Conservation (phyloP, 257 asterid species). For the Dorcoceras hygrometricum region DNA sequence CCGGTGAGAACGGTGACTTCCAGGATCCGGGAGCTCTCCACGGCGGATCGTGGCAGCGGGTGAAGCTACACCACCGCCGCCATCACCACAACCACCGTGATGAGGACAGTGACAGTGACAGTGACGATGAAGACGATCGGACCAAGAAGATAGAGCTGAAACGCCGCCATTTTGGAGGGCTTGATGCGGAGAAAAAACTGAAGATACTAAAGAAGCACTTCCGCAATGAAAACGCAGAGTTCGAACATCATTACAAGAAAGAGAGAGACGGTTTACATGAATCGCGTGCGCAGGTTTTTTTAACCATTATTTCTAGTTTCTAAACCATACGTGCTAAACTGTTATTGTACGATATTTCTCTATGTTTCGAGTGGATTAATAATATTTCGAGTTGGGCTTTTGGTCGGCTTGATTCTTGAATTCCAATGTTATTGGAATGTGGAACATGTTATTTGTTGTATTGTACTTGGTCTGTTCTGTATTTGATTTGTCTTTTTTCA, state of each 20-base stretch:
- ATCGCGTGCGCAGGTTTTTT: conserved; percentile 55
- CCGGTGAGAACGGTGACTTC: conserved; percentile 40
- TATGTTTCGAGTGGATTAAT: too few relatives aligned
- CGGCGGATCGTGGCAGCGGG: conserved; percentile 31
- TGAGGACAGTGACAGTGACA: conserved; percentile 28
- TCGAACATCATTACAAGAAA: conserved; percentile 1
- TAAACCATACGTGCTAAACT: too few relatives aligned
- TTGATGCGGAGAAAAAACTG: conserved; percentile 22
- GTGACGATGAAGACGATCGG: conserved; percentile 27
- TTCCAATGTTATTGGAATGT: too few relatives aligned
- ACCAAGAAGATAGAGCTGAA: conserved; percentile 19
- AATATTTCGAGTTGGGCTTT: too few relatives aligned
- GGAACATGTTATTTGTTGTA: too few relatives aligned
- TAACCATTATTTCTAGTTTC: conserved; percentile 29
- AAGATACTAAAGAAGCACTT: conserved; percentile 26
- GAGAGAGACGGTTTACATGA: conserved; percentile 35
- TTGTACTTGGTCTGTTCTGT: too few relatives aligned
- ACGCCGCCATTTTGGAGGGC: conserved; percentile 5
- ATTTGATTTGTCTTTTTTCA: too few relatives aligned
- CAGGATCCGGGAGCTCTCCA: conserved; percentile 22
- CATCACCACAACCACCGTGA: conserved; percentile 24
- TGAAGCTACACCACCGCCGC: conserved; percentile 33
- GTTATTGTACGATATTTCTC: too few relatives aligned
- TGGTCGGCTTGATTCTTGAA: too few relatives aligned
- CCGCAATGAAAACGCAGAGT: conserved; percentile 19